Evolutionary conservation across 495 filamentous ascomycete genomes (phyloP).

Genomic region (Penicillium samsonianum): DNA sequence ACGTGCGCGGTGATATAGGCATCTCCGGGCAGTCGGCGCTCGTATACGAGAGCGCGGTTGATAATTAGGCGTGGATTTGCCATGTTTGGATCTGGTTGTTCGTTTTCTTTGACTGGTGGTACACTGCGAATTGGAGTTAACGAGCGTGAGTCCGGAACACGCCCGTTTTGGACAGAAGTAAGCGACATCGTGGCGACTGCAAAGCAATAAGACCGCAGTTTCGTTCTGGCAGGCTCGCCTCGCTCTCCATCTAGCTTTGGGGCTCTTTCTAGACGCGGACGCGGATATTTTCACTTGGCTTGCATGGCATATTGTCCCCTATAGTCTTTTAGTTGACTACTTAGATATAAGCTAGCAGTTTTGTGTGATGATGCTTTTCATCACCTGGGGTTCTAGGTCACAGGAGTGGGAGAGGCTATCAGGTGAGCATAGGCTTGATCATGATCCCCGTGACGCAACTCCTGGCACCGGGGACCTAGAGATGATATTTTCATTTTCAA

Average conservation of each 20-base stretch:
- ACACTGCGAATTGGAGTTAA: not conserved
- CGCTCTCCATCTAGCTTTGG: slow-evolving; percentile 25
- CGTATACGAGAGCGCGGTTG: slow-evolving; percentile 52
- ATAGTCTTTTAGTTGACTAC: not conserved
- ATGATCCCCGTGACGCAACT: slow-evolving; percentile 6
- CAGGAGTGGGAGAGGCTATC: slow-evolving; percentile 23
- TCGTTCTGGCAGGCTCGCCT: slow-evolving; percentile 8
- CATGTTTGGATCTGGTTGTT: slow-evolving; percentile 39
- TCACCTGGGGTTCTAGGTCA: slow-evolving; percentile 23
- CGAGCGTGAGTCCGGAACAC: not conserved
- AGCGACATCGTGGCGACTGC: slow-evolving; percentile 14
- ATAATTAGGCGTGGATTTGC: slow-evolving; percentile 45
- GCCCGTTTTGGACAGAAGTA: slow-evolving; percentile 10
- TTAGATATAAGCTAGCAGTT: not conserved
- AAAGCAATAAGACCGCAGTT: slow-evolving; percentile 16
- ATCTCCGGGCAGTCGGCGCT: slow-evolving; percentile 49
- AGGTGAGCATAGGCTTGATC: slow-evolving; percentile 14
- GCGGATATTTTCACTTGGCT: not conserved
- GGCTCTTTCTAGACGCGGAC: slow-evolving; percentile 10
- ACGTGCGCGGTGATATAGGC: slow-evolving; percentile 55
- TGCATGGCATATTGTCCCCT: not conserved
- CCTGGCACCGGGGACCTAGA: not conserved
- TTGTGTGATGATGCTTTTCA: slow-evolving; percentile 20
- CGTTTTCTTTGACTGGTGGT: slow-evolving; percentile 7
- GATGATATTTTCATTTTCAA: slow-evolving; percentile 10